Evolutionary conservation across 495 filamentous ascomycete species (phyloP).

Genomic region (Penicillium crystallinum): DNA sequence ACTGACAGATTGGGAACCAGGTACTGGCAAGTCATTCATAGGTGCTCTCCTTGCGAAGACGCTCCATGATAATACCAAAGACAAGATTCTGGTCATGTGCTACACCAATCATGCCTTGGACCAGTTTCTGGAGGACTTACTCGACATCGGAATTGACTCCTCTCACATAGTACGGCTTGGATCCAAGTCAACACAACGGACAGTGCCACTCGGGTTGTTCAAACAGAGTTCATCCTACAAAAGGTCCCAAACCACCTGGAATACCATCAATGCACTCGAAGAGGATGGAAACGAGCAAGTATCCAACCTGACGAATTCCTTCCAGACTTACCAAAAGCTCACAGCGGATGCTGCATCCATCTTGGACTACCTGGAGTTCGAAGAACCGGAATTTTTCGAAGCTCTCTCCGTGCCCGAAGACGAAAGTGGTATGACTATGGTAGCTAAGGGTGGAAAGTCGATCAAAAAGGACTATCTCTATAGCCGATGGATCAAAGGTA

Average conservation of each 20-base stretch:
- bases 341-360: slow-evolving; percentile 26
- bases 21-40: slow-evolving; percentile 77
- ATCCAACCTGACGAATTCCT: slow-evolving; percentile 12
- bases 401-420: slow-evolving; percentile 48
- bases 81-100: slow-evolving; percentile 58
- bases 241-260: slow-evolving; percentile 27
- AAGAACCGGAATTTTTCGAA: slow-evolving; percentile 50
- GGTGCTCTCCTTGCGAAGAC: slow-evolving; percentile 61
- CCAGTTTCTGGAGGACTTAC: slow-evolving; percentile 67
- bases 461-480: slow-evolving; percentile 50
- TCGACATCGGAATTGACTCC: slow-evolving; percentile 54
- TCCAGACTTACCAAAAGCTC: slow-evolving; percentile 17
- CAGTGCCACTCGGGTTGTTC: slow-evolving; percentile 40
- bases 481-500: slow-evolving; percentile 50
- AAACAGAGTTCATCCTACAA: slow-evolving; percentile 34
- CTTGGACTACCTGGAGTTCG: slow-evolving; percentile 62
- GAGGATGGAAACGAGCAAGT: slow-evolving; percentile 14
- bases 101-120: slow-evolving; percentile 72
- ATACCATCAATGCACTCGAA: slow-evolving; percentile 36
- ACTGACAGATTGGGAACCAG: slow-evolving; percentile 27
- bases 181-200: slow-evolving; percentile 51
- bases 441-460: slow-evolving; percentile 43
- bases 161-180: slow-evolving; percentile 63
- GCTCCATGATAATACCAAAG: slow-evolving; percentile 45
- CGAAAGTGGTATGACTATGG: slow-evolving; percentile 38